These are phyloP conservation scores for Arabidopsis arenosa DNA, from an alignment of 345 rosid species.

Conservation along the genomic window DNA sequence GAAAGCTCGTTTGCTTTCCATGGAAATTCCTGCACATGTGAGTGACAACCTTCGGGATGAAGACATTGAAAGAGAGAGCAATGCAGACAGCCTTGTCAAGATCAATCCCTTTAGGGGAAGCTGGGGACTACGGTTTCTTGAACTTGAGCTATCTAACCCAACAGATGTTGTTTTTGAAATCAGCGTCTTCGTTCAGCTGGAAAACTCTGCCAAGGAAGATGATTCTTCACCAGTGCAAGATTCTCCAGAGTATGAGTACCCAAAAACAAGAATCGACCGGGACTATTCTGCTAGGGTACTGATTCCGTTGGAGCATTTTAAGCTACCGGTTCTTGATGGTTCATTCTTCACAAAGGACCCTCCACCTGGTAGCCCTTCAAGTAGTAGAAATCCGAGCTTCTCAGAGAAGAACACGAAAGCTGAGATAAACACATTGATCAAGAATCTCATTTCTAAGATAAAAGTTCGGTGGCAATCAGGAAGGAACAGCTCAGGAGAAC, in stretches of 20 bases:
- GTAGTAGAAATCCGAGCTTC: conserved; percentile 61
- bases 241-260: conserved; percentile 73
- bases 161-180: conserved; percentile 94
- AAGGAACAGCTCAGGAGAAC: conserved; percentile 90
- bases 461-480: conserved; percentile 98
- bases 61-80: conserved; percentile 54
- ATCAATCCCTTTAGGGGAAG: conserved; percentile 97
- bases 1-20: conserved; percentile 91
- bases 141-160: conserved; percentile 92
- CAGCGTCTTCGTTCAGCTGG: conserved; percentile 82
- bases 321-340: conserved; percentile 90
- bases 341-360: conserved; percentile 77
- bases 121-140: conserved; percentile 97
- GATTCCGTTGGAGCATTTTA: conserved; percentile 96
- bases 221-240: conserved; percentile 49
- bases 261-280: conserved; percentile 88
- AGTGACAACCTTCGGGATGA: conserved; percentile 70
- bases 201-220: conserved; percentile 59
- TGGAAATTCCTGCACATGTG: conserved; percentile 97
- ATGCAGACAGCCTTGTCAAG: conserved; percentile 79
- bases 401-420: conserved; percentile 90
- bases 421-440: conserved; percentile 84
- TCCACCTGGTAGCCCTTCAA: conserved; percentile 51
- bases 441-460: conserved; percentile 84
- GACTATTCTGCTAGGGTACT: conserved; percentile 92